Evolutionary conservation across 1,284 basidiomycete genomes (phyloP).

Genomic region (Ganoderma multipileum): DNA sequence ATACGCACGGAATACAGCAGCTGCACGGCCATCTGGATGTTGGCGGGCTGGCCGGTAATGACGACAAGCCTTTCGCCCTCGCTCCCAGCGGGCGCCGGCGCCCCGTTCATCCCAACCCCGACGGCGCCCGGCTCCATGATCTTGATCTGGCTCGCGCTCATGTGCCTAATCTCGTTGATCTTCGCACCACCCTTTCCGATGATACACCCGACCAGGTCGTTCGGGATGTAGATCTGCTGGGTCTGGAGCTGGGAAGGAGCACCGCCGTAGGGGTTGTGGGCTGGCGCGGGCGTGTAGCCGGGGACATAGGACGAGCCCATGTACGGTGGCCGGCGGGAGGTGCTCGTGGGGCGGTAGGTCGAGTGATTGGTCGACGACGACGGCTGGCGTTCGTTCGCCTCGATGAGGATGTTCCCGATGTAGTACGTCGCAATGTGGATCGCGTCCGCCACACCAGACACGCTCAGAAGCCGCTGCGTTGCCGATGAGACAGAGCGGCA

Average conservation of each 20-base stretch:
- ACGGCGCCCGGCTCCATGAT: conserved; percentile 97
- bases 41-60: conserved; percentile 92
- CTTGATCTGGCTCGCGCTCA: conserved; percentile 95
- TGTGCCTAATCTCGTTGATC: conserved; percentile 98
- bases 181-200: conserved; percentile 99
- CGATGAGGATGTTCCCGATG: conserved; percentile 95
- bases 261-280: conserved; percentile 26
- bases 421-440: conserved; percentile 99
- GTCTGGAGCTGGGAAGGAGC: conserved; percentile 79
- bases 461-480: conserved; percentile 88
- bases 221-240: conserved; percentile 99
- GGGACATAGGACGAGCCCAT: conserved; percentile 77
- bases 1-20: conserved; percentile 86
- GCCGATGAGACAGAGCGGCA: conserved; percentile 25
- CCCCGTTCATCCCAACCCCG: conserved; percentile 68
- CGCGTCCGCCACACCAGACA: conserved; percentile 99
- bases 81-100: conserved; percentile 72
- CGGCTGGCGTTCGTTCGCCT: conserved; percentile 90
- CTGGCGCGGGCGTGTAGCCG: conserved; percentile 51
- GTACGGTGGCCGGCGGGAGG: conserved; percentile 55
- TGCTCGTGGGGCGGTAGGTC: conserved; percentile 47
- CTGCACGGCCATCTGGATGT: conserved; percentile 97
- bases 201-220: conserved; percentile 97
- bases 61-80: conserved; percentile 92
- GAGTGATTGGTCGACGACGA: conserved; percentile 61